Percentiles rank a stretch among this genome's conserved stretches.
Conservation (phyloP, 2,329 filamentous ascomycete genomes). For the Colletotrichum sidae region DNA sequence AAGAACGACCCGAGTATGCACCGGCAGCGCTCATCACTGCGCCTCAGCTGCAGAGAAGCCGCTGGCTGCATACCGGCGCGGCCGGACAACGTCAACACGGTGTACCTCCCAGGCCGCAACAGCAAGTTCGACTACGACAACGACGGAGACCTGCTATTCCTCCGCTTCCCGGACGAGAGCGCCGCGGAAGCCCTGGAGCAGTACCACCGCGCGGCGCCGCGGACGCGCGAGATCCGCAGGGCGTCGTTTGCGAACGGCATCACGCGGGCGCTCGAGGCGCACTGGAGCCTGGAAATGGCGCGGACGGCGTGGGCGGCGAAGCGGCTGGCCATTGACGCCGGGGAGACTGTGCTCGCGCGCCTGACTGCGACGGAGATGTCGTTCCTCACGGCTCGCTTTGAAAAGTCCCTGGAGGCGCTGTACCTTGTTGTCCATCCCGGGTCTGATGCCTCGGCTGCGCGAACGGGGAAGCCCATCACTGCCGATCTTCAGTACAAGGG, state of each 20-base stretch:
- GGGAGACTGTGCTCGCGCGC: constrained; percentile 39
- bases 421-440: constrained; percentile 45
- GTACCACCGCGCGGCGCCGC: neutral
- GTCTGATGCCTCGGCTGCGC: constrained; percentile 29
- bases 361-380: constrained; percentile 41
- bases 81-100: constrained; percentile 36
- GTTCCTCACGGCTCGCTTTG: constrained; percentile 44
- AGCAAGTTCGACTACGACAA: constrained; percentile 41
- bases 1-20: constrained; percentile 17
- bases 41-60: constrained; percentile 33
- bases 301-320: constrained; percentile 41
- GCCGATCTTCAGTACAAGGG: constrained; percentile 38
- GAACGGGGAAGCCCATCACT: constrained; percentile 28
- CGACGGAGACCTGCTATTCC: constrained; percentile 42
- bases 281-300: constrained; percentile 45
- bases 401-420: constrained; percentile 44
- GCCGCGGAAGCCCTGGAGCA: too few species aligned
- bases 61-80: neutral
- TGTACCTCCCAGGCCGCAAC: constrained; percentile 42
- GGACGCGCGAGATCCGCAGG: neutral
- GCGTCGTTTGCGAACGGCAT: constrained; percentile 10
- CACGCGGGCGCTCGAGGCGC: constrained; percentile 40
- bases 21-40: constrained; percentile 20
- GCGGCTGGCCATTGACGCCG: constrained; percentile 44
- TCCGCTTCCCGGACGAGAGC: constrained; percentile 40